Conservation (phyloP, 1,284 basidiomycete species). For the Puccinia polysora region DNA sequence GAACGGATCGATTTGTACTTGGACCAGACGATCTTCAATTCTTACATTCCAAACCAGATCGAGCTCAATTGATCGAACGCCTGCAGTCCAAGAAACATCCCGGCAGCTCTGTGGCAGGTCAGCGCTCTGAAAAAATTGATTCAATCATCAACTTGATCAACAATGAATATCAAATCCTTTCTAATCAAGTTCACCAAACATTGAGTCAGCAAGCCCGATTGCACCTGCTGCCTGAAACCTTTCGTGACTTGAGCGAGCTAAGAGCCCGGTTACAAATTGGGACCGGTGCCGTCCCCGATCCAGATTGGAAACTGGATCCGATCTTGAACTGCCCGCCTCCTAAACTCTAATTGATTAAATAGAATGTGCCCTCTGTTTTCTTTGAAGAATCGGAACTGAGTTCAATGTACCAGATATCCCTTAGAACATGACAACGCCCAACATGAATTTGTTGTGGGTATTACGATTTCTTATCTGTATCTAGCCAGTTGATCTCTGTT, state of each 20-base stretch:
- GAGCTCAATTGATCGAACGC: neutral
- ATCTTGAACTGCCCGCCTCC: no score
- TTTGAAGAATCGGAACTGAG: no score
- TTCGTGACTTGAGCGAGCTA: neutral
- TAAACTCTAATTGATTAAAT: slow-evolving; percentile 7
- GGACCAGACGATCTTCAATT: neutral
- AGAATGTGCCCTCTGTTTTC: no score
- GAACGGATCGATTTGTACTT: neutral
- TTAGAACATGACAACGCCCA: no score
- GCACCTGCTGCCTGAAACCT: neutral
- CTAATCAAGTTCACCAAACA: neutral
- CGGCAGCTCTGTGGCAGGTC: neutral
- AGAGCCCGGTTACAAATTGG: neutral
- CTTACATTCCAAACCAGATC: slow-evolving; percentile 1
- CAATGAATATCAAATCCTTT: neutral
- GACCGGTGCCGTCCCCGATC: neutral
- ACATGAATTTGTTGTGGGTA: no score
- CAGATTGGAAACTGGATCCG: neutral
- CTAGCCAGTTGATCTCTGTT: no score
- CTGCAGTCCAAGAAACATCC: neutral
- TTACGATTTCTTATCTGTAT: no score
- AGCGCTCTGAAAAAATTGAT: neutral
- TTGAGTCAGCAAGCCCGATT: neutral
- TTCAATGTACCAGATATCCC: no score
- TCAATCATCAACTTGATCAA: neutral